Conservation (phyloP, 2,329 filamentous ascomycete species). For the Verticillium tricorpus region DNA sequence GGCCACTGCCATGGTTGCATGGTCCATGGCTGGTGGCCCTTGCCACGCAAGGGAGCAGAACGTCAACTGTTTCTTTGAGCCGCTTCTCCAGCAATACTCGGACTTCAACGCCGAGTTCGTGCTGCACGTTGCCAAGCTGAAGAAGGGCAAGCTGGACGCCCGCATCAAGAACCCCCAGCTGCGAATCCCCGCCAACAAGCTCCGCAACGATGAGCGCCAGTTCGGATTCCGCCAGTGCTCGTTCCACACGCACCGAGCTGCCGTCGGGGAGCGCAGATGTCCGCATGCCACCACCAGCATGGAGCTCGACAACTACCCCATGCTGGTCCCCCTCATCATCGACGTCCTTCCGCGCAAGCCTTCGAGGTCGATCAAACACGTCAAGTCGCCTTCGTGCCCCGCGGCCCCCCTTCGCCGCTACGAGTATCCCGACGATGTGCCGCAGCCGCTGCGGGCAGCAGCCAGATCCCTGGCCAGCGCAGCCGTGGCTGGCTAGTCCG, state of each 20-base stretch:
- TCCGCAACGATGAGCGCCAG: constrained; percentile 51
- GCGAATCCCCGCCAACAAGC: constrained; percentile 49
- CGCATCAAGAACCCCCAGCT: constrained; percentile 58
- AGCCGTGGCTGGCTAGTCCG: not conserved
- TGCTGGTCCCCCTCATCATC: constrained; percentile 12
- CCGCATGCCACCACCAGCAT: constrained; percentile 30
- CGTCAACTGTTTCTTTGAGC: constrained; percentile 30
- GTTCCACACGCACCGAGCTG: constrained; percentile 53
- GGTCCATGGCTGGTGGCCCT: constrained; percentile 37
- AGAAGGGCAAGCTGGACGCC: constrained; percentile 42
- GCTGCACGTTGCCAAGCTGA: constrained; percentile 49
- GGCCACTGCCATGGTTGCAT: constrained; percentile 58
- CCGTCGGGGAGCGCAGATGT: constrained; percentile 50
- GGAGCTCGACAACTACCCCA: constrained; percentile 15
- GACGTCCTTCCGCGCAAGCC: constrained; percentile 1
- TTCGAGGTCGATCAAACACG: not conserved
- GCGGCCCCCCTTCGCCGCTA: not conserved
- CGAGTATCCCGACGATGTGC: not conserved
- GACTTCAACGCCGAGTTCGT: constrained; percentile 47
- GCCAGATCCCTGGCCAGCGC: not conserved
- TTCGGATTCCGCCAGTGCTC: constrained; percentile 60
- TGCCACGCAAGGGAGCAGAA: constrained; percentile 19
- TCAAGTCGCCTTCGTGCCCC: constrained; percentile 4
- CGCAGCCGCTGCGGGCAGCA: not conserved
- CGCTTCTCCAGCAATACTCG: constrained; percentile 37